A percentile compares a stretch with the other conserved stretches of the same genome.
These are phyloP conservation scores for Gonapodya prolifera DNA, from an alignment of 192 early-diverging fungal genomes.

Conservation along the genomic window DNA sequence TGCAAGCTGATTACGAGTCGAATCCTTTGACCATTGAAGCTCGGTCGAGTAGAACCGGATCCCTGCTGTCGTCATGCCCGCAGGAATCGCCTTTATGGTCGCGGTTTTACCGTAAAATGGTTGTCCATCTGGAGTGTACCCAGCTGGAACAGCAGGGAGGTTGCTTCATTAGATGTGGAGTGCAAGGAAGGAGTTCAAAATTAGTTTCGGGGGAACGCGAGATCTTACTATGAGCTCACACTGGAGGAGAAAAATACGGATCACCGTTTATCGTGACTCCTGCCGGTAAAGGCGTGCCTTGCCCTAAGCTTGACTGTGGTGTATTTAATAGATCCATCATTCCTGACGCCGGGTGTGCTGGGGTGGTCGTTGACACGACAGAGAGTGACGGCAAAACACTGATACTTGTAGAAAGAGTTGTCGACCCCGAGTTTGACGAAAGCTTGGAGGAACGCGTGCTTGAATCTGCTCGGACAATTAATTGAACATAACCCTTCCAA, in stretches of 20 bases:
- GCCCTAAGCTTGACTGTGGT: background rate
- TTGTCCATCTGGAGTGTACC: constrained; percentile 24
- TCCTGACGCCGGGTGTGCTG: constrained; percentile 1
- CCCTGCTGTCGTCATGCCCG: constrained; percentile 33
- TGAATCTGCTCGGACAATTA: background rate
- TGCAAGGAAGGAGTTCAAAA: background rate
- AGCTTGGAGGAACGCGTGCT: constrained; percentile 16
- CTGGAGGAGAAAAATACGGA: constrained; percentile 40
- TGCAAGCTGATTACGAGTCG: constrained; percentile 27
- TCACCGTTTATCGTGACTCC: constrained; percentile 33
- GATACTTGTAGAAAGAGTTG: constrained; percentile 7
- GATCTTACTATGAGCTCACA: constrained; percentile 24
- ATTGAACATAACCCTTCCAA: background rate
- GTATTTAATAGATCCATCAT: background rate
- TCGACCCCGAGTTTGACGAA: constrained; percentile 5
- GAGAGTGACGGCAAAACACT: constrained; percentile 9
- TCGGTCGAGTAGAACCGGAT: constrained; percentile 32
- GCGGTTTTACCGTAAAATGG: constrained; percentile 37
- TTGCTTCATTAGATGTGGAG: background rate
- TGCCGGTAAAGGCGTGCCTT: constrained; percentile 19
- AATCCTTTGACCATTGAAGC: constrained; percentile 13
- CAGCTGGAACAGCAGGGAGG: background rate
- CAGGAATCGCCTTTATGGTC: constrained; percentile 30
- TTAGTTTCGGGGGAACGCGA: constrained; percentile 6
- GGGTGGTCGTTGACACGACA: constrained; percentile 2